Evolutionary conservation across 805 yeast genomes (phyloP).

Genomic region (Candida sanyiensis): DNA sequence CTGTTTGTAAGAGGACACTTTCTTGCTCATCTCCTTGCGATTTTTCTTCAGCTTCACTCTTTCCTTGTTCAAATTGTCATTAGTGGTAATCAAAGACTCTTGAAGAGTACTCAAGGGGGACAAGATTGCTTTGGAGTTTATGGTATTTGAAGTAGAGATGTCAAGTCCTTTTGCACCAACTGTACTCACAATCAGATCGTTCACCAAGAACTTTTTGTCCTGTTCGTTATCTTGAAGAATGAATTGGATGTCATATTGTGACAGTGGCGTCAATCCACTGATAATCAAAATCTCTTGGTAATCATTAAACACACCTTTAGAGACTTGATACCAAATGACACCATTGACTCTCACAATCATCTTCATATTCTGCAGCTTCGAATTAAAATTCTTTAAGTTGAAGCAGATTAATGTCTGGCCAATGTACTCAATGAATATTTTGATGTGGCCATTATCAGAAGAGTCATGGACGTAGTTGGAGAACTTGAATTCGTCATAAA

Average conservation of each 20-base stretch:
- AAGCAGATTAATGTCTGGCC: constrained; percentile 49
- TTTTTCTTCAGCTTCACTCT: constrained; percentile 50
- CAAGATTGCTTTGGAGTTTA: constrained; percentile 29
- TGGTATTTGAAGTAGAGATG: constrained; percentile 27
- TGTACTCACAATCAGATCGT: constrained; percentile 36
- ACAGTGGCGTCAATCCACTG: constrained; percentile 57
- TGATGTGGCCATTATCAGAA: constrained; percentile 26
- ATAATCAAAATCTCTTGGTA: constrained; percentile 47
- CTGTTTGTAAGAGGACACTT: constrained; percentile 41
- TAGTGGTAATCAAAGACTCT: constrained; percentile 60
- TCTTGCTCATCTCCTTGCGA: constrained; percentile 53
- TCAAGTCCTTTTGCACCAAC: constrained; percentile 21
- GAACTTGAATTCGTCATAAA: constrained; percentile 27
- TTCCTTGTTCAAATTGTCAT: constrained; percentile 52
- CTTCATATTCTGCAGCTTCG: constrained; percentile 29
- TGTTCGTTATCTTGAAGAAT: constrained; percentile 28
- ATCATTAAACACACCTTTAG: constrained; percentile 41
- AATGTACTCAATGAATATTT: constrained; percentile 42
- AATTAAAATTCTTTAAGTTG: constrained; percentile 39
- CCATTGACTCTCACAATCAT: constrained; percentile 54
- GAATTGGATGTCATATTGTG: constrained; percentile 55
- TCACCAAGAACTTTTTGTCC: constrained; percentile 30
- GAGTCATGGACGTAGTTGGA: constrained; percentile 22
- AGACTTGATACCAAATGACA: constrained; percentile 61
- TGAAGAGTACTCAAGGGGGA: constrained; percentile 62